Conservation (phyloP, 768 basidiomycete genomes). For the Dictyophora rubrovolvata region DNA sequence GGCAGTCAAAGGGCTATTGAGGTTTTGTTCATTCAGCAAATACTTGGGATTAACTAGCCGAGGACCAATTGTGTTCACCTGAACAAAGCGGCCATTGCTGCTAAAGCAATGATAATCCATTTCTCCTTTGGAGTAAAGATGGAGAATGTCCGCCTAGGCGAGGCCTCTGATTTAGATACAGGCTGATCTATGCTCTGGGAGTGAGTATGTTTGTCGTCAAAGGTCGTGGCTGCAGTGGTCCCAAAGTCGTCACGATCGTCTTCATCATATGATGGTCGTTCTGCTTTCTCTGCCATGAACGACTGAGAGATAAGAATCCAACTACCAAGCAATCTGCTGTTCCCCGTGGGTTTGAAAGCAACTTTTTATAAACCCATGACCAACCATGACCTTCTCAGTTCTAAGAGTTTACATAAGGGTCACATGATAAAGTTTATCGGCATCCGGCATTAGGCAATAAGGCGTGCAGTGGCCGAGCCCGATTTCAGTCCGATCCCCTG, state of each 20-base stretch:
- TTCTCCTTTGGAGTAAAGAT: constrained; percentile 49
- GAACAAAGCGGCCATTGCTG: constrained; percentile 51
- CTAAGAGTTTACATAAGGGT: too few species aligned
- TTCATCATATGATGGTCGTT: neutral
- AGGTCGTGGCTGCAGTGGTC: neutral
- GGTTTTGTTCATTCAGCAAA: neutral
- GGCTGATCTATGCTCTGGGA: neutral
- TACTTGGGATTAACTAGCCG: neutral
- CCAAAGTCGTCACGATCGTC: neutral
- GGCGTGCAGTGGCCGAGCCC: too few species aligned
- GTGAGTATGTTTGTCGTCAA: neutral
- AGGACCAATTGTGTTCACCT: constrained; percentile 37
- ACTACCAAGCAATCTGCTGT: too few species aligned
- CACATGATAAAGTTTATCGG: too few species aligned
- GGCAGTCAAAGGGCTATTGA: constrained; percentile 51
- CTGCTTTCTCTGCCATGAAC: neutral
- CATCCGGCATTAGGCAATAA: too few species aligned
- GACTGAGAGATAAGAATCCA: too few species aligned
- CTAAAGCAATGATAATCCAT: constrained; percentile 55
- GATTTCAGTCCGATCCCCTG: too few species aligned
- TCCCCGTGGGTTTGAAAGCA: too few species aligned
- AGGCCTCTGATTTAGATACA: neutral
- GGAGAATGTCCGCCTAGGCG: constrained; percentile 23
- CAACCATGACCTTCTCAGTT: too few species aligned
- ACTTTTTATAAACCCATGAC: too few species aligned